These are phyloP conservation scores for Camellia japonica DNA, from an alignment of 148 eudicot species.

Conservation along the genomic window DNA sequence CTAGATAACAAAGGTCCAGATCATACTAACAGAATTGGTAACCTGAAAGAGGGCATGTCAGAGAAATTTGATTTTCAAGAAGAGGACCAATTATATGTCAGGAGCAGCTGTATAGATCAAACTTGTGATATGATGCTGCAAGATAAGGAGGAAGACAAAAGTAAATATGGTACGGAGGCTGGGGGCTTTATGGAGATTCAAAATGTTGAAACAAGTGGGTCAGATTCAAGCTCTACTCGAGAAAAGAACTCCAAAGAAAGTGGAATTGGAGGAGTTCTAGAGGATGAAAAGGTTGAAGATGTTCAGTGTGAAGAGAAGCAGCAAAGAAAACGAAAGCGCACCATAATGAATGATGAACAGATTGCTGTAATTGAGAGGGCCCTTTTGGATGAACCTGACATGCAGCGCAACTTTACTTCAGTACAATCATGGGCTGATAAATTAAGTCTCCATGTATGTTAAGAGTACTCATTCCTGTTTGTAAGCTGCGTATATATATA, in stretches of 20 bases:
- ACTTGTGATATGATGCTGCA: constrained; percentile 28
- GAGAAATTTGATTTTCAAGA: constrained; percentile 55
- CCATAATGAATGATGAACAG: constrained; percentile 79
- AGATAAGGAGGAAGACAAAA: constrained; percentile 28
- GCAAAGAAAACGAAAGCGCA: constrained; percentile 74
- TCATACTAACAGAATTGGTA: constrained; percentile 29
- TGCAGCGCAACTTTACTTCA: constrained; percentile 68
- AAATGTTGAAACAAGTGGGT: constrained; percentile 64
- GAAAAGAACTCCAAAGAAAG: constrained; percentile 44
- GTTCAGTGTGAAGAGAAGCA: constrained; percentile 50
- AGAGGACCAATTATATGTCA: constrained; percentile 28
- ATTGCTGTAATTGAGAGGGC: constrained; percentile 63
- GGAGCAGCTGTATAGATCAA: constrained; percentile 34
- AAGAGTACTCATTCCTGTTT: background rate
- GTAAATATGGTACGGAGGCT: constrained; percentile 25
- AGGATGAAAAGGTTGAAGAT: constrained; percentile 52
- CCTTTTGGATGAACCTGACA: constrained; percentile 69
- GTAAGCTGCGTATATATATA: background rate
- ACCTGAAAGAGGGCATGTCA: constrained; percentile 51
- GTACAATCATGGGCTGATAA: constrained; percentile 66
- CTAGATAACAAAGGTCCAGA: constrained; percentile 30
- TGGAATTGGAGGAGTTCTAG: constrained; percentile 33
- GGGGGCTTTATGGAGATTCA: constrained; percentile 36
- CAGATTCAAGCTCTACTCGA: constrained; percentile 72
- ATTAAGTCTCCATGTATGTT: constrained; percentile 72